Percentiles rank a stretch among this genome's conserved stretches.
phyloP scores from a whole-genome alignment of 140 eudicot genomes.

The Oenanthe javanica region DNA sequence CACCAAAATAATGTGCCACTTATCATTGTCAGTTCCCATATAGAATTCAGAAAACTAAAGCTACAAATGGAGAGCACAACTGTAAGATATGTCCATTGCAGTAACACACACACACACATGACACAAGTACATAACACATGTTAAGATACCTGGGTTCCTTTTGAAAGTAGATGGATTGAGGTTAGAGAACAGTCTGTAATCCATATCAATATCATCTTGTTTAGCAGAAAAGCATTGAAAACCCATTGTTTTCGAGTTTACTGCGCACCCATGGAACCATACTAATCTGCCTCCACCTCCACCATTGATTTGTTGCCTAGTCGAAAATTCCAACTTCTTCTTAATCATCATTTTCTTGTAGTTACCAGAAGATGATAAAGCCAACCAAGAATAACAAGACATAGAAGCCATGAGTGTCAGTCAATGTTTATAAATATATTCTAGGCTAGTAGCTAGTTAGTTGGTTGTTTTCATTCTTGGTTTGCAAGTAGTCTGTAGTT shows the following conservation, averaged over 20 bases:
- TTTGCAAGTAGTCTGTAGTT: background rate
- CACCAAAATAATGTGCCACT: too few species aligned
- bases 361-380: background rate
- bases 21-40: too few species aligned
- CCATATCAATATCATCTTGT: constrained; percentile 29
- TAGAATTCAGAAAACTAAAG: too few species aligned
- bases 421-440: background rate
- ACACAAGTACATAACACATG: background rate
- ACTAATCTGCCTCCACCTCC: background rate
- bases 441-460: background rate
- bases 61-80: too few species aligned
- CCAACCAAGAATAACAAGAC: background rate
- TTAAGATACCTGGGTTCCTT: constrained; percentile 62
- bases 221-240: constrained; percentile 25
- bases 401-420: background rate
- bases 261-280: background rate
- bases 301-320: background rate
- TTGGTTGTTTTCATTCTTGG: background rate
- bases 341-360: background rate
- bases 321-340: background rate
- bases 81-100: too few species aligned
- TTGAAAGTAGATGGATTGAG: constrained; percentile 65
- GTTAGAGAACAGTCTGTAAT: constrained; percentile 74
- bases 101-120: background rate
- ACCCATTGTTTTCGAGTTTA: background rate